Evolutionary conservation across 2,329 filamentous ascomycete species (phyloP), one percentile per base, ranked within the genome.

Genomic region (Orbilia ellipsospora): DNA sequence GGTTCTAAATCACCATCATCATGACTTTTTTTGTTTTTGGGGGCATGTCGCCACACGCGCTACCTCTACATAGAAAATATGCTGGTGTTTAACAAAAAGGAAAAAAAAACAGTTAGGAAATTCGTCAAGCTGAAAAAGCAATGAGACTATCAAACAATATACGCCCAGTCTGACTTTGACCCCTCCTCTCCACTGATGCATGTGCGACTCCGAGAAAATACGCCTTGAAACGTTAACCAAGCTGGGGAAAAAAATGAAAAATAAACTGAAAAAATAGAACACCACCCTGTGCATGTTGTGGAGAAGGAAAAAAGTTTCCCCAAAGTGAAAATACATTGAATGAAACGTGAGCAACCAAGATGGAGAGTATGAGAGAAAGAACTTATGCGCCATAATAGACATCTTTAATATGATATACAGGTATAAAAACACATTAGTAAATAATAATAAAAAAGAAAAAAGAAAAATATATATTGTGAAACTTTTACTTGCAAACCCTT

Each of bases 131-230:
- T 12, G 20, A 61, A 54, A 68, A 44, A 63, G 23, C 23, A 57
- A n/a, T 5, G n/a, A 66, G 26, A 31, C 10, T 51, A 26, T 18
- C n/a, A 54, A 42, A n/a, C 20, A 52, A 6, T 51, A 44, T 68
- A 45, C 63, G 63, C 63, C 62, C 51, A 56, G 54, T 73, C 60
- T 66, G 61, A 57, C 23, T 10, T 36, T 36, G 31, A 36, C 31
- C 31, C 31, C 54, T 45, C 62, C 52, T 56, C 50, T 55, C 61
- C 61, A 36, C 44, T 61, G 36, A 61, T 68, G 57, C 56, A 55
- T 44, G 54, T 56, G 48, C 44, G 48, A 68, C 70, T 63, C 70
- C 73, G 65, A 55, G 51, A 36, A 57, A 55, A 80, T 82, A 51
- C 83, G 82, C 6, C 68, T 36, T 36, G 31, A 36, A 36, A 36